Conservation (phyloP, 495 filamentous ascomycete genomes). For the Bathelium albidoporum region DNA sequence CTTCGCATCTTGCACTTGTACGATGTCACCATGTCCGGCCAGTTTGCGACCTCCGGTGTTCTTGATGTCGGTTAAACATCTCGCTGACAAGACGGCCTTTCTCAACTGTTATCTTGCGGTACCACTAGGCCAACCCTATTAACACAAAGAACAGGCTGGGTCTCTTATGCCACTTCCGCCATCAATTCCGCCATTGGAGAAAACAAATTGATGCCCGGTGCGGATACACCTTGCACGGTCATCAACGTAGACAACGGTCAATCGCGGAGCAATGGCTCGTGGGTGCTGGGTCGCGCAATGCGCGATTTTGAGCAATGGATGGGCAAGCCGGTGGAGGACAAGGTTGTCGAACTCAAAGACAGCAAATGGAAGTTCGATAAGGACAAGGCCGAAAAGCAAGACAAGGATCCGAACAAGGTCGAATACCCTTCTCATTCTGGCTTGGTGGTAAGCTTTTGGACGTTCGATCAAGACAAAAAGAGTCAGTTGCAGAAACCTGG, state of each 20-base stretch:
- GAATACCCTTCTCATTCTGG: constrained; percentile 6
- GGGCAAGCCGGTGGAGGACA: constrained; percentile 7
- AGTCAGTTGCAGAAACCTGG: constrained; percentile 2
- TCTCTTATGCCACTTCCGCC: constrained; percentile 36
- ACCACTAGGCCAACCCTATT: background rate
- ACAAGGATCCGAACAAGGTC: background rate
- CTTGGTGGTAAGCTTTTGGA: constrained; percentile 6
- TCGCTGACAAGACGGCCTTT: background rate
- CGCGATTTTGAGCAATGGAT: constrained; percentile 40
- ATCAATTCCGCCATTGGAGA: constrained; percentile 37
- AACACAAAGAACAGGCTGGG: constrained; percentile 26
- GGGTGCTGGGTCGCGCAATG: constrained; percentile 42
- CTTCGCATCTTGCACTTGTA: background rate
- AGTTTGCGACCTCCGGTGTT: background rate
- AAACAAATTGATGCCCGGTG: constrained; percentile 33
- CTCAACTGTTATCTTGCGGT: background rate
- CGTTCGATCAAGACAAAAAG: constrained; percentile 1
- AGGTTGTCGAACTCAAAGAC: constrained; percentile 5
- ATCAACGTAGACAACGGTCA: constrained; percentile 38
- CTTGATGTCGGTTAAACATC: background rate
- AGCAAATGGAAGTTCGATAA: constrained; percentile 7
- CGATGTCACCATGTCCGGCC: background rate
- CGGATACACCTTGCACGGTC: constrained; percentile 30
- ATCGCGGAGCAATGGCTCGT: constrained; percentile 34
- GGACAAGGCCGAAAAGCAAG: background rate